Evolutionary conservation across 371 early-diverging fungal species (phyloP), one percentile per base, ranked within the genome.

Genomic region (Rhizomucor pusillus): DNA sequence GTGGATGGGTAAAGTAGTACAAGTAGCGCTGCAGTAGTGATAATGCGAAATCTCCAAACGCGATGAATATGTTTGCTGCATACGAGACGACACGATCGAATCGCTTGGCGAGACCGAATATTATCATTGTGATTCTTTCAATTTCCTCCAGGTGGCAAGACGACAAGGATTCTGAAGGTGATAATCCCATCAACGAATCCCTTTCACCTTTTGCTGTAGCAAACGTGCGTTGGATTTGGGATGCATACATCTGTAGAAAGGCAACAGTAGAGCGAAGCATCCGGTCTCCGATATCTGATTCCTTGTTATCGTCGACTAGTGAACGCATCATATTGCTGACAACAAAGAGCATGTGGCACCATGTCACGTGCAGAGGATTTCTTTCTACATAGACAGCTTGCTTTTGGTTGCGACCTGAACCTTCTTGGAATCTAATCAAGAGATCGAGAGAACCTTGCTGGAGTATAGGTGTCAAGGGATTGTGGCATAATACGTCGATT

Each of bases 1-100:
- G 51, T 11, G 77, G 77, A 52, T 73, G 73, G 0, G 67, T 71
- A 29, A 67, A 69, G 54, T 61, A 69, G 44, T 73, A 73, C n/a
- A 59, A 65, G 40, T 69, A 73, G 6, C 72, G 69, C 23, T 69
- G 69, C 11, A 77, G 51, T 23, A 73, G 39, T 11, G 56, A 20
- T 1, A 73, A 51, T 1, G 68, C 65, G 24, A 63, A 69, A 18
- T 73, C 64, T 40, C 71, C 69, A 54, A 56, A 77, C 20, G 68
- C 56, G 0, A 65, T 44, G 25, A 75, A 66, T 2, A 75, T 36
- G 40, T 62, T 61, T 1, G 50, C 35, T 16, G 68, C 66, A 18
- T 66, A 52, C 2, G 57, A 56, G 5, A 53, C 41, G 5, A 69
- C 47, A 3, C 47, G 56, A 3, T 62, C 59, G 23, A 56, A 33